These are phyloP conservation scores for Eucalyptus tenuipes DNA, from an alignment of 345 rosid species.

Conservation along the genomic window DNA sequence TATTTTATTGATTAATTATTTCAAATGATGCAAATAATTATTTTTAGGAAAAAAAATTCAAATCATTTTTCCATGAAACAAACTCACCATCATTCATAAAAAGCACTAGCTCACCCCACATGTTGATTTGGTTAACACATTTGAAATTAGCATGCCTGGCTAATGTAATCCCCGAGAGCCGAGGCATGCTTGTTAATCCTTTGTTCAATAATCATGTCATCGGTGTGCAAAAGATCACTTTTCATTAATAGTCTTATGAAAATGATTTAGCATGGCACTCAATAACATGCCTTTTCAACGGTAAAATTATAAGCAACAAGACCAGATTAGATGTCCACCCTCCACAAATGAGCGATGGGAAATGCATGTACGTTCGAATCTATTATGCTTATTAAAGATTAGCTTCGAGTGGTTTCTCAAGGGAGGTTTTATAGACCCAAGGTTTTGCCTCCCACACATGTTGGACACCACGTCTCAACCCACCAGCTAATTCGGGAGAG, in stretches of 20 bases:
- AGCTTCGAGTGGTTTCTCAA: background rate
- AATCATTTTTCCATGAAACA: background rate
- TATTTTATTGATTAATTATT: background rate
- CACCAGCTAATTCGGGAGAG: background rate
- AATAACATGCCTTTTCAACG: background rate
- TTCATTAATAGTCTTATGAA: background rate
- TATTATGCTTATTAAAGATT: background rate
- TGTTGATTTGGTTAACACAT: background rate
- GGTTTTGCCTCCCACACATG: background rate
- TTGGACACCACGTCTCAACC: background rate
- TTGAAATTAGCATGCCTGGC: background rate
- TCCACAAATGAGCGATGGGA: background rate
- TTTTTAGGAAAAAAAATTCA: background rate
- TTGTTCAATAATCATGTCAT: background rate
- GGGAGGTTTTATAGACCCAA: background rate
- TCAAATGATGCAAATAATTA: background rate
- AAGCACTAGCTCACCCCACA: background rate
- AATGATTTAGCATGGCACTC: background rate
- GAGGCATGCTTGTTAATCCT: background rate
- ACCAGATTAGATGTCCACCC: background rate
- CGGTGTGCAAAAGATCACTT: background rate
- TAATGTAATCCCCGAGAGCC: background rate
- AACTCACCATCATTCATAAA: accelerated
- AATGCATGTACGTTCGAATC: background rate
- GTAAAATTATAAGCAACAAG: background rate